Evolutionary conservation across 1,139 yeast genomes (phyloP), one percentile per base, ranked within the genome.

Genomic region (Trichomonascaceae sp.): DNA sequence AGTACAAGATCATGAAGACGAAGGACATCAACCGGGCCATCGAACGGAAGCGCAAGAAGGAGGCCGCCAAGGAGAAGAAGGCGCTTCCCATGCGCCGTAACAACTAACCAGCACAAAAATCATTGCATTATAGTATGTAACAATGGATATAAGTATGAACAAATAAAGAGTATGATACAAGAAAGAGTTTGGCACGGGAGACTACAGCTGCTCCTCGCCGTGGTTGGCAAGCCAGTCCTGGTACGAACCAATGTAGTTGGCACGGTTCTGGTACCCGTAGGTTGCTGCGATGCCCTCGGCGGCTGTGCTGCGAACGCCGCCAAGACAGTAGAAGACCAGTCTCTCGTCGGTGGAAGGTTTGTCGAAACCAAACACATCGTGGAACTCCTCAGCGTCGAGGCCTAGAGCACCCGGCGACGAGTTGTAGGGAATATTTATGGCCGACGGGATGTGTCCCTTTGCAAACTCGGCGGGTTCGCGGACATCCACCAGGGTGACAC

Each of bases 321-420:
- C 94, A 38, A 80, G 73, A 60, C 98, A 89, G 61, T 87, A 87
- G 59, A 89, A 87, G 28, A 89, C 71, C 53, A 89, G 65, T 47
- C 82, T 84, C 51, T 79, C 72, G 32, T 73, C 75, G 29, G 64
- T 56, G 4, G 62, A 48, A 3, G 98, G 98, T 60, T 89, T 89
- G n/a, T 65, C 66, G 50, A 85, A 76, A 13, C 93, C 89, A 60
- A 87, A 85, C 35, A 71, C 64, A 27, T 79, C 81, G 47, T 72
- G 68, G 51, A 92, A 89, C 44, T 82, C 94, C 35, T 80, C 93
- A 5, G 70, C 67, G 2, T 76, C 60, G 38, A 89, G 68, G 36
- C 81, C 84, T 43, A 89, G 66, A 0, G 97, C 97, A n/a, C 94
- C 94, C 0, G 97, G 97, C 13, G 87, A 72, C 5, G 93, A 74